These are phyloP conservation scores for Capsicum chinense DNA, from an alignment of 257 asterid genomes.

Conservation along the genomic window DNA sequence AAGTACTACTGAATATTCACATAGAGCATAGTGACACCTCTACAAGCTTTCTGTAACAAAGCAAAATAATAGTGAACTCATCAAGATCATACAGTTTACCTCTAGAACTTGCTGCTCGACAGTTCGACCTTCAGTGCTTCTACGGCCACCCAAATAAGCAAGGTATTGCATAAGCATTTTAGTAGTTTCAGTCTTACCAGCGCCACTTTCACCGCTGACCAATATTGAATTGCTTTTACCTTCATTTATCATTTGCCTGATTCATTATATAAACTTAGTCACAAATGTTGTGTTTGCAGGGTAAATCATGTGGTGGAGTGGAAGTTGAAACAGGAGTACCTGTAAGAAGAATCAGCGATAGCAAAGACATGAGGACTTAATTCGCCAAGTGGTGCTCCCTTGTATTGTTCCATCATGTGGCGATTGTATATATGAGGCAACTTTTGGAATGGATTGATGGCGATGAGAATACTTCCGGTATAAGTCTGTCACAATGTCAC, in stretches of 20 bases:
- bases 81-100: constrained; percentile 19
- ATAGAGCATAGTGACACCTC: background rate
- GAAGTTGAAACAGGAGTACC: constrained; percentile 30
- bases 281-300: background rate
- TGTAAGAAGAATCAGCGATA: constrained; percentile 38
- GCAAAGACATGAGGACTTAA: constrained; percentile 41
- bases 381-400: constrained; percentile 35
- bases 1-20: background rate
- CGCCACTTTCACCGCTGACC: constrained; percentile 44
- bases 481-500: constrained; percentile 34
- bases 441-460: constrained; percentile 41
- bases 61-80: background rate
- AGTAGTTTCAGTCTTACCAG: constrained; percentile 42
- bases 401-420: constrained; percentile 42
- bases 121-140: constrained; percentile 37
- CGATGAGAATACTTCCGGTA: constrained; percentile 42
- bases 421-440: constrained; percentile 35
- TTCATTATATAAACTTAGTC: constrained; percentile 12
- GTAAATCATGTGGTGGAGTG: background rate
- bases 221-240: constrained; percentile 38
- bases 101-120: constrained; percentile 41
- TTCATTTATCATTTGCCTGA: constrained; percentile 39
- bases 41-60: constrained; percentile 18
- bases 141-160: constrained; percentile 41
- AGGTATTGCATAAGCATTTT: constrained; percentile 42